Percentiles rank a stretch among this genome's conserved stretches.
Conservation (phyloP, 176 grass and related monocot species). For the Aegilops sharonensis region DNA sequence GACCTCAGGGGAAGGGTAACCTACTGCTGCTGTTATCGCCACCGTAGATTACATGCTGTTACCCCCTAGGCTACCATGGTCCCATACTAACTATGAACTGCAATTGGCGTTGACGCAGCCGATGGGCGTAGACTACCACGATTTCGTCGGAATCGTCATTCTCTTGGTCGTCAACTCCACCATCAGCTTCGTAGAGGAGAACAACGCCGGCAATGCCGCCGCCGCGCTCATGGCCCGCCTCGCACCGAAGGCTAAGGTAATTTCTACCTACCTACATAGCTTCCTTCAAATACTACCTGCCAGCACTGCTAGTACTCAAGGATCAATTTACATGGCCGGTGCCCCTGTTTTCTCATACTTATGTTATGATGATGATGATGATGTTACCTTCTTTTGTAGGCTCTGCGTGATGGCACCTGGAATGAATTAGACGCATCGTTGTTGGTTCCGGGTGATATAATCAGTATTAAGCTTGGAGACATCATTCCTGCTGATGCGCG, state of each 20-base stretch:
- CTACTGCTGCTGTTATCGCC: background rate
- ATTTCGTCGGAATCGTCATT: slow-evolving; percentile 53
- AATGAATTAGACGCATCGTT: slow-evolving; percentile 53
- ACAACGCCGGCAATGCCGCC: slow-evolving; percentile 72
- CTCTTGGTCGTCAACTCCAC: slow-evolving; percentile 75
- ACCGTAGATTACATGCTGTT: no score
- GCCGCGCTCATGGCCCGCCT: slow-evolving; percentile 70
- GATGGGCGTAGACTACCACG: slow-evolving; percentile 49
- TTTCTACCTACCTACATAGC: background rate
- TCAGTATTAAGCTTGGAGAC: slow-evolving; percentile 79
- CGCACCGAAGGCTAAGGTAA: slow-evolving; percentile 66
- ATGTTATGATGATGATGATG: background rate
- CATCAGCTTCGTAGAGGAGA: slow-evolving; percentile 76
- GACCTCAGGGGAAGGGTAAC: slow-evolving; percentile 30
- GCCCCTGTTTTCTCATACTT: slow-evolving; percentile 1
- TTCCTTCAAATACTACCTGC: background rate
- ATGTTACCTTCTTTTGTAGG: slow-evolving; percentile 31
- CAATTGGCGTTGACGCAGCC: slow-evolving; percentile 6
- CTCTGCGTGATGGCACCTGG: slow-evolving; percentile 58
- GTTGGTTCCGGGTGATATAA: slow-evolving; percentile 69
- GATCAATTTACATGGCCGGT: background rate
- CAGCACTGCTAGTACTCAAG: background rate
- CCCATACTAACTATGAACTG: background rate
- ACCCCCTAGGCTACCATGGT: no score
- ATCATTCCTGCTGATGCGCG: slow-evolving; percentile 73